Evolutionary conservation across 768 basidiomycete species (phyloP).

Genomic region (Amanita rimosa): DNA sequence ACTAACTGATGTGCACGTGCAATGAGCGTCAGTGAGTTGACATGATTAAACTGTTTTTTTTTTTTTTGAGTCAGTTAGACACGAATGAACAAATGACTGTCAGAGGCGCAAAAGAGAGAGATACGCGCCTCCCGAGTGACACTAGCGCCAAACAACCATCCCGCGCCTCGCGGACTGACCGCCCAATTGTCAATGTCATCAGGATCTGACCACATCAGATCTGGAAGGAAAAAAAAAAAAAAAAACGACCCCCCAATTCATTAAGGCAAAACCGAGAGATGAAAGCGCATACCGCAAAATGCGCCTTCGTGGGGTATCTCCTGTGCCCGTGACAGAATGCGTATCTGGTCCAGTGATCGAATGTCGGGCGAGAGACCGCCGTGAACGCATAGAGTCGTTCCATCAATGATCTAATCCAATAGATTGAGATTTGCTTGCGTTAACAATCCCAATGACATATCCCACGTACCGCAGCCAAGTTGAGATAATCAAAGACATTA

Average conservation of each 20-base stretch:
- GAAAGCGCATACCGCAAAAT: slow-evolving; percentile 64
- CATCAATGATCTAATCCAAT: slow-evolving; percentile 77
- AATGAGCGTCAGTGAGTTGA: slow-evolving; percentile 78
- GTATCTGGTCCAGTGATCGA: slow-evolving; percentile 87
- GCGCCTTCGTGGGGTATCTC: slow-evolving; percentile 99
- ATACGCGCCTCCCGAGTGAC: slow-evolving; percentile 70
- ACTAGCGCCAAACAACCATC: slow-evolving; percentile 84
- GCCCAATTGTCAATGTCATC: slow-evolving; percentile 96
- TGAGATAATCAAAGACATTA: slow-evolving; percentile 91
- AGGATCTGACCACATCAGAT: slow-evolving; percentile 98
- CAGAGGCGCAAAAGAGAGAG: too few relatives aligned
- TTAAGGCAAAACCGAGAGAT: too few relatives aligned
- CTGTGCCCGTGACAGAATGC: slow-evolving; percentile 87
- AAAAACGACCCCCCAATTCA: neutral
- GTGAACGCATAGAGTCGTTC: slow-evolving; percentile 86
- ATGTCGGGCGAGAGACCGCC: slow-evolving; percentile 96
- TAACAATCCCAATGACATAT: too few relatives aligned
- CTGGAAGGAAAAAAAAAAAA: too few relatives aligned
- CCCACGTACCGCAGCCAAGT: slow-evolving; percentile 74
- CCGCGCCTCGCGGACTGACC: slow-evolving; percentile 91
- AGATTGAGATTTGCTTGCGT: too few relatives aligned
- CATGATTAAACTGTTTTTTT: slow-evolving; percentile 90
- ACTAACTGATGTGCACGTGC: slow-evolving; percentile 96
- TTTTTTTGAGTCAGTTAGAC: too few relatives aligned
- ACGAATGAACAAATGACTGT: too few relatives aligned